phyloP scores from a whole-genome alignment of 768 basidiomycete genomes.

The Termitomyces eurrhizus region DNA sequence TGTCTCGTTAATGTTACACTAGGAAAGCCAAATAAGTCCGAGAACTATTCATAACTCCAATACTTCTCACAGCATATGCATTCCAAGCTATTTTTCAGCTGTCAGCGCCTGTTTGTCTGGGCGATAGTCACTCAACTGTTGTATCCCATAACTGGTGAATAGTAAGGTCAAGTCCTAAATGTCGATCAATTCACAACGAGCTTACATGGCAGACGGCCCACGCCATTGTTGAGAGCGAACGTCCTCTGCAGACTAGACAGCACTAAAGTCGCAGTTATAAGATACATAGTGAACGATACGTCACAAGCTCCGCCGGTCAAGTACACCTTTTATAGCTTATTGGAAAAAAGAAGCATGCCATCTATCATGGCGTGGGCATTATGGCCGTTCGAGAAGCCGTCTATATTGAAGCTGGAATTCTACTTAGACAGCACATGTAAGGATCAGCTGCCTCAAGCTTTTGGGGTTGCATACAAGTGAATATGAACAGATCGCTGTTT shows the following conservation, averaged over 20 bases:
- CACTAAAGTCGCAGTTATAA: not conserved
- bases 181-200: not conserved
- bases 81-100: constrained; percentile 52
- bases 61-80: constrained; percentile 50
- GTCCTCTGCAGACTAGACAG: constrained; percentile 1
- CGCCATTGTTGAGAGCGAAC: constrained; percentile 22
- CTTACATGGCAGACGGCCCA: constrained; percentile 37
- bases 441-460: not conserved
- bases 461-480: not conserved
- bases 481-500: not conserved
- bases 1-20: constrained; percentile 59
- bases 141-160: constrained; percentile 51
- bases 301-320: not conserved
- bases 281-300: not conserved
- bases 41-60: not conserved
- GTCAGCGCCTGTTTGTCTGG: not conserved
- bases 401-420: not conserved
- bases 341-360: not conserved
- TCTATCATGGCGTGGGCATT: not conserved
- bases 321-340: not conserved
- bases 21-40: not conserved
- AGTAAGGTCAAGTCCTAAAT: not conserved
- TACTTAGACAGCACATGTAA: not conserved
- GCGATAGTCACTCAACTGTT: constrained; percentile 46
- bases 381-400: not conserved